Percentiles rank a stretch among this genome's conserved stretches.
Conservation (phyloP, 108 stramenopile genomes). For the Conticribra weissflogii region DNA sequence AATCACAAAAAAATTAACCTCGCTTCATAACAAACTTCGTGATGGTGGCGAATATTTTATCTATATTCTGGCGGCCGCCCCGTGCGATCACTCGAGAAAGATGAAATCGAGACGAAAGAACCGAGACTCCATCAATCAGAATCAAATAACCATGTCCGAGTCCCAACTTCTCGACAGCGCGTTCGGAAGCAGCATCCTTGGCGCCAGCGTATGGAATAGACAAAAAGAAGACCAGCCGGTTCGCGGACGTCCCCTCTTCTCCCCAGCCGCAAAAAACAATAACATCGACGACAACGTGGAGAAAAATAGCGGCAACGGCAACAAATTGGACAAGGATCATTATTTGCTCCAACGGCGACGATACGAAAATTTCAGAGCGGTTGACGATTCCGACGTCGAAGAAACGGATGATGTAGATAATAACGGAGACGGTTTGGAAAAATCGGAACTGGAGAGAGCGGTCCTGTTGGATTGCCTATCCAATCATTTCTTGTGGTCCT, state of each 20-base stretch:
- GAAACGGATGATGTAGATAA: background rate
- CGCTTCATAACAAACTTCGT: no score
- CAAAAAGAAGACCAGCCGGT: background rate
- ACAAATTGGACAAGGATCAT: background rate
- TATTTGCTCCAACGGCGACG: background rate
- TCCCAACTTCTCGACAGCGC: background rate
- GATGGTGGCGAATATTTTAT: no score
- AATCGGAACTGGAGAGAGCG: constrained; percentile 34
- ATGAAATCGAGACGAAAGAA: no score
- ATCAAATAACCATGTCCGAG: background rate
- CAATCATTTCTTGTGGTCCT: constrained; percentile 33
- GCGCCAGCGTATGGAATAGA: background rate
- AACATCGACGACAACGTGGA: background rate
- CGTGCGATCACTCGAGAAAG: no score
- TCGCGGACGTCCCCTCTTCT: background rate
- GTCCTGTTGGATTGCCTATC: constrained; percentile 41
- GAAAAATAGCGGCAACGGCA: background rate
- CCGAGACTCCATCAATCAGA: no score
- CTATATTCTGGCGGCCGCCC: no score
- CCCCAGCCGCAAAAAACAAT: background rate
- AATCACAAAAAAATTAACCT: no score
- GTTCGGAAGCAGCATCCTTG: background rate
- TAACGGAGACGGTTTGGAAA: background rate
- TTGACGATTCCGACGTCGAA: background rate
- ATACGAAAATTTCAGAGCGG: background rate